Evolutionary conservation across 2,329 filamentous ascomycete species (phyloP).

Genomic region (Hypoxylon sp.): DNA sequence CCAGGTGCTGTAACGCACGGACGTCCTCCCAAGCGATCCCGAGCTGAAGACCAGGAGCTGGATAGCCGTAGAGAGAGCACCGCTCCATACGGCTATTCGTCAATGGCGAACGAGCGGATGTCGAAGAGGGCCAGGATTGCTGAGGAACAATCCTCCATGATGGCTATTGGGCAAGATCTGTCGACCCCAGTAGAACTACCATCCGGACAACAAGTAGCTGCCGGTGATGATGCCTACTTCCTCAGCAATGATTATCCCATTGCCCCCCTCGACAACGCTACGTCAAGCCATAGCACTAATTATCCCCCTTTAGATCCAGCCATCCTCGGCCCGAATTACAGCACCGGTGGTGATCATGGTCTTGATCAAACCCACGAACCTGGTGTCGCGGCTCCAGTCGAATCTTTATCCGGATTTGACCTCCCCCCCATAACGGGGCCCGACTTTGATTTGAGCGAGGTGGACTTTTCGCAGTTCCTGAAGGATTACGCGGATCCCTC

Average conservation of each 20-base stretch:
- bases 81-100: neutral
- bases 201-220: neutral
- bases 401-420: neutral
- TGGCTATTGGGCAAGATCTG: neutral
- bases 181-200: neutral
- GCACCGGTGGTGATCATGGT: neutral
- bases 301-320: neutral
- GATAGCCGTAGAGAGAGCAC: neutral
- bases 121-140: neutral
- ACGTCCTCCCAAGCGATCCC: conserved; percentile 1
- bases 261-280: neutral
- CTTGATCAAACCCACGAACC: neutral
- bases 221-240: neutral
- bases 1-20: neutral
- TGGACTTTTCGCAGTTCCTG: neutral
- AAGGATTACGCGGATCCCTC: neutral
- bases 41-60: neutral
- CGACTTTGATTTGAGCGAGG: neutral
- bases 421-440: neutral
- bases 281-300: neutral
- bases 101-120: neutral
- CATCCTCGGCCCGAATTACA: neutral
- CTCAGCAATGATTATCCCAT: neutral
- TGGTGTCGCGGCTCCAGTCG: neutral
- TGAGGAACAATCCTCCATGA: neutral